Base-by-base conservation (phyloP, 2,329 filamentous ascomycete species). In the Talaromyces islandicus region DNA sequence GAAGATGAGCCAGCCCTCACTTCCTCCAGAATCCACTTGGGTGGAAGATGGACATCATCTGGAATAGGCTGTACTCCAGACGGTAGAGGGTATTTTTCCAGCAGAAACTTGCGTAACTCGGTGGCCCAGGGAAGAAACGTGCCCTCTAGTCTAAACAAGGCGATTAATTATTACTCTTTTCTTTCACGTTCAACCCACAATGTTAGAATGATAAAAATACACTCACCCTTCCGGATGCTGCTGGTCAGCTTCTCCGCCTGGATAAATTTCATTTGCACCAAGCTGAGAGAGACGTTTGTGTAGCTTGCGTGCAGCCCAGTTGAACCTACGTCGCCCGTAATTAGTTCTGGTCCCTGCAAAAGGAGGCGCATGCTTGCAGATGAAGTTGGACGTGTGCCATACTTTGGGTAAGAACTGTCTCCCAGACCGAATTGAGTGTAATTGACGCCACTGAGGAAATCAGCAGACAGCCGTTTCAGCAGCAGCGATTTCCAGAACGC, bases 371-470 rank as follows among this genome's bases (percentile, higher is more conserved):
- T n/a, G 24, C 48, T 2, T 51, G 21, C 24, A 27, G 48, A 51
- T 14, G 10, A 19, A 29, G 27, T 2, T 30, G 2, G 21, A 32
- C 11, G 7, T 21, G 50, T n/a, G 71, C 83, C 83, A 65, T 79
- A 94, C 88, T 95, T 93, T 59, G 89, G 83, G 80, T 99, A 99
- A 1, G 92, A 96, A 69, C 90, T 96, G 74, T 99, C 94, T 0
- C 94, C 94, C 0, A 97, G 82, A 0, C 94, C 94, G 79, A 97
- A 96, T 0, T 88, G 89, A 3, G 90, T 88, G 75, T 96, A 97
- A 1, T 79, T 82, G 63, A 96, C 78, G 35, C 83, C 81, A 41
- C 79, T 71, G 43, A 99, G 78, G 67, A 88, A 92, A 17, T 83
- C 85, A 3, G 86, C 81, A 12, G 88, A 85, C 29, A 99, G 82